A percentile compares a stretch with the other conserved stretches of the same genome.
Evolutionary conservation across 345 rosid genomes (phyloP).

Genomic region (Erodium maritimum): DNA sequence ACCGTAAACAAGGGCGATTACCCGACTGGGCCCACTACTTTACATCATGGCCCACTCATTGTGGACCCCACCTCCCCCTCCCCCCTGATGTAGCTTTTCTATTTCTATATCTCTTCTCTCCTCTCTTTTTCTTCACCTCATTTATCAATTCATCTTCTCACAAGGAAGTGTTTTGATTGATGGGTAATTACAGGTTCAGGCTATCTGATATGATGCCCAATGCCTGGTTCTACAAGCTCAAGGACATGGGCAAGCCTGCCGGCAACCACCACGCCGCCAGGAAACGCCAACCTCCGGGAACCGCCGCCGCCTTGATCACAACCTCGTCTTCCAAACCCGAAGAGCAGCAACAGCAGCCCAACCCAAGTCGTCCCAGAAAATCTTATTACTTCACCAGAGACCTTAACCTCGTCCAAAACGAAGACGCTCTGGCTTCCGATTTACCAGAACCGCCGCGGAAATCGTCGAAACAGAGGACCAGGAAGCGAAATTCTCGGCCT

Average conservation of each 20-base stretch:
- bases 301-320: background rate
- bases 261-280: background rate
- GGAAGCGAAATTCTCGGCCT: no score
- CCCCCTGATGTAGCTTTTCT: no score
- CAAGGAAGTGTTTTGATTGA: no score
- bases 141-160: no score
- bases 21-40: no score
- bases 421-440: background rate
- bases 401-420: conserved; percentile 9
- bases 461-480: conserved; percentile 11
- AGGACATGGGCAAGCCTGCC: conserved; percentile 30
- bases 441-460: conserved; percentile 28
- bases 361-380: conserved; percentile 32
- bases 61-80: no score
- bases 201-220: conserved; percentile 78
- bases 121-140: no score
- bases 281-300: background rate
- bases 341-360: no score
- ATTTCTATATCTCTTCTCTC: no score
- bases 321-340: conserved; percentile 12
- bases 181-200: conserved; percentile 72
- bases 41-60: no score
- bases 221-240: conserved; percentile 82
- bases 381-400: conserved; percentile 55
- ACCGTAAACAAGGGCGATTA: no score